These are phyloP conservation scores for Hyphopichia buzzinii DNA, from an alignment of 1,139 yeast genomes.

Conservation along the genomic window DNA sequence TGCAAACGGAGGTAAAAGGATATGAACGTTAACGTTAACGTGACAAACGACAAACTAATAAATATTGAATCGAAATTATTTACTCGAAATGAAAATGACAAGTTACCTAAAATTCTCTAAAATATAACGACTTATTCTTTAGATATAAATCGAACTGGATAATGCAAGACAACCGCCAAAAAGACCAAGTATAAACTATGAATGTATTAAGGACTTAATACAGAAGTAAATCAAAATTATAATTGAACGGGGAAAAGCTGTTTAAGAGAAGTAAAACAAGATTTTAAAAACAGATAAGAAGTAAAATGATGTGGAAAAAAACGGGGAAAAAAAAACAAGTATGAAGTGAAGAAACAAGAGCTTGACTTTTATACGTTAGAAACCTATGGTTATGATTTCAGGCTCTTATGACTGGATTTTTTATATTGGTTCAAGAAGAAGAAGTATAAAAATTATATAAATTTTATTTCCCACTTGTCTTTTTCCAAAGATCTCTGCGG, in stretches of 20 bases:
- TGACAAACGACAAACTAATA: not conserved
- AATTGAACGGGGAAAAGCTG: not conserved
- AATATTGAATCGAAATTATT: slow-evolving; percentile 2
- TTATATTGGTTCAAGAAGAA: not conserved
- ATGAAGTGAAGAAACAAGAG: slow-evolving; percentile 1
- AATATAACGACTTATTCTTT: not conserved
- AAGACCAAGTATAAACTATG: not conserved
- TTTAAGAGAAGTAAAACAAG: not conserved
- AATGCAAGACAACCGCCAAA: not conserved
- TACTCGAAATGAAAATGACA: slow-evolving; percentile 5
- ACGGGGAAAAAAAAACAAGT: slow-evolving; percentile 1
- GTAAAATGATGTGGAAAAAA: not conserved
- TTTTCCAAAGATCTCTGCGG: slow-evolving; percentile 1
- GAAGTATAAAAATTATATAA: not conserved
- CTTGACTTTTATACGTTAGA: not conserved
- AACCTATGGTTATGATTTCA: not conserved
- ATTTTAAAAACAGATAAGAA: not conserved
- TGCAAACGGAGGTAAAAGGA: not conserved
- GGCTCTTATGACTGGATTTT: too few relatives aligned
- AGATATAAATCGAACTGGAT: not conserved
- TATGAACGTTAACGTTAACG: too few relatives aligned
- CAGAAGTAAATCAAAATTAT: not conserved
- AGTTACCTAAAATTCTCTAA: not conserved
- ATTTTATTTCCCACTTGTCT: not conserved
- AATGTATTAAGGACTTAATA: not conserved